Evolutionary conservation across 306 rosid genomes (phyloP), one percentile per base, ranked within the genome.

Genomic region (Purshia tridentata): DNA sequence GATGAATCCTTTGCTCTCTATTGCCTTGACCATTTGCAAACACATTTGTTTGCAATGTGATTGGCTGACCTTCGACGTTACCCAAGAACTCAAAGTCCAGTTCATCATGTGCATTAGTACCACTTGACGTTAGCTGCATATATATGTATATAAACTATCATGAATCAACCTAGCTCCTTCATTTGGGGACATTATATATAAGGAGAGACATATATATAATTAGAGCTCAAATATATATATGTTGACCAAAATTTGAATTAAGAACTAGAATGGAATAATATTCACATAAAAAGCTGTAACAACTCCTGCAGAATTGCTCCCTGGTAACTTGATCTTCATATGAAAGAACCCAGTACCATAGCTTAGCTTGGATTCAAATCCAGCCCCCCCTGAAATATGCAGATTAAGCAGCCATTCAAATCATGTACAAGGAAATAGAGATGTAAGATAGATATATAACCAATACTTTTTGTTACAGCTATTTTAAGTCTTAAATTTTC

Each of bases 61-160:
- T 51, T 37, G 83, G 86, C 44, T 73, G 75, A 39, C 90, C 89
- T 72, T 75, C 73, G 55, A 45, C 67, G 4, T 82, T 84, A 0
- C 96, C 96, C 84, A 90, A 64, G 77, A 87, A 86, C 78, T 90
- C 96, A 19, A 82, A 84, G 76, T 87, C 92, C 44, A 90, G 51
- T 82, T 87, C 92, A 11, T 90, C 91, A 6, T 67, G 91, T 5
- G 1, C 9, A 8, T 6, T 4, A n/a, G n/a, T n/a, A 3, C 45
- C 6, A 1, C 80, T 84, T 41, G 95, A 85, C 19, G 23, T 75
- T 23, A 89, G 50, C 94, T 86, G 72, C 75, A 51, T 3, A 15
- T 0, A 45, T 19, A 35, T 8, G 0, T 8, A 58, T 40, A 52
- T 29, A 10, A 47, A 39, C 13, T 9, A 49, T 16, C 9, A 37